These are phyloP conservation scores for Fusarium albidum DNA, from an alignment of 2,329 filamentous ascomycete genomes.

Conservation along the genomic window DNA sequence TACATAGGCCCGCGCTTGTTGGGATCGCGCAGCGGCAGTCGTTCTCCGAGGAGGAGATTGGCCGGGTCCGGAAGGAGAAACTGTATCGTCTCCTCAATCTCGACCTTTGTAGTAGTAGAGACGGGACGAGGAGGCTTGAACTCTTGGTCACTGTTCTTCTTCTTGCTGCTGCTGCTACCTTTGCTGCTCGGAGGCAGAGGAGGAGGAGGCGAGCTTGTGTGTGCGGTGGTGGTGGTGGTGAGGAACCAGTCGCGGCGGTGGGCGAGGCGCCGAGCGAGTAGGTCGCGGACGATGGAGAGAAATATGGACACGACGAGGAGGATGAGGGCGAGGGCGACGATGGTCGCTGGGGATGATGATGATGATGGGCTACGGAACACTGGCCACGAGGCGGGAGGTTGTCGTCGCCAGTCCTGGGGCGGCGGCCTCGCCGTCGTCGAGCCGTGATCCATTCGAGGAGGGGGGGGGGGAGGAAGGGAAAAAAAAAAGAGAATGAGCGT, in stretches of 20 bases:
- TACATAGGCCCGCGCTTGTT: slow-evolving; percentile 33
- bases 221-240: slow-evolving; percentile 19
- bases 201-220: slow-evolving; percentile 13
- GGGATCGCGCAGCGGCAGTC: slow-evolving; percentile 28
- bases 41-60: slow-evolving; percentile 23
- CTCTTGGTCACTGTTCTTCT: slow-evolving; percentile 2
- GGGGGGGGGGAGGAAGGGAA: not conserved
- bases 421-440: not conserved
- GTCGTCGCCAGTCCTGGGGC: not conserved
- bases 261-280: slow-evolving; percentile 23
- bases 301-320: slow-evolving; percentile 31
- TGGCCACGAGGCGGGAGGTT: slow-evolving; percentile 15
- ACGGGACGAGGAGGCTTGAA: too few species aligned
- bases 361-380: slow-evolving; percentile 23
- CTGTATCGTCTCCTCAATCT: slow-evolving; percentile 30
- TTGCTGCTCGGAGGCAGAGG: slow-evolving; percentile 11
- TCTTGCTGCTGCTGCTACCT: slow-evolving; percentile 1
- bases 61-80: slow-evolving; percentile 24
- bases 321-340: slow-evolving; percentile 31
- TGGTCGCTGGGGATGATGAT: slow-evolving; percentile 30
- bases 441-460: slow-evolving; percentile 22
- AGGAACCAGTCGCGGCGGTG: slow-evolving; percentile 26
- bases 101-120: slow-evolving; percentile 26
- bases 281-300: slow-evolving; percentile 28
- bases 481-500: not conserved